A percentile compares a stretch with the other conserved stretches of the same genome.
Evolutionary conservation across 2,329 filamentous ascomycete species (phyloP).

Genomic region (Phoma sp.): DNA sequence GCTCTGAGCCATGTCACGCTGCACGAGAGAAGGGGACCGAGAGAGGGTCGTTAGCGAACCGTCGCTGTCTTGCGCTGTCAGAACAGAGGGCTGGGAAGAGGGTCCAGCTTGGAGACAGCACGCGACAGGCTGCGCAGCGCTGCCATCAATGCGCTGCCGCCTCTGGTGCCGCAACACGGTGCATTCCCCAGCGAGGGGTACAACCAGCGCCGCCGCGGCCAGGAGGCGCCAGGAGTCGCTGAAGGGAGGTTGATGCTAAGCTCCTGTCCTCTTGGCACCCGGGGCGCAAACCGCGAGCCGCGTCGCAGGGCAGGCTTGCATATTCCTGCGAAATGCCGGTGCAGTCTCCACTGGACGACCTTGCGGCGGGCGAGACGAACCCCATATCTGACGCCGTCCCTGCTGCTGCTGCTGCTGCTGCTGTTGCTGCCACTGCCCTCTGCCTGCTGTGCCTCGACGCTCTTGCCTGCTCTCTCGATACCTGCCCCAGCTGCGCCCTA

Average conservation of each 20-base stretch:
- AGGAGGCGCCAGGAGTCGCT: constrained; percentile 1
- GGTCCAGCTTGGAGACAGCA: not conserved
- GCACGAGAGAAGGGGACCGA: not conserved
- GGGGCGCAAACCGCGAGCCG: constrained; percentile 8
- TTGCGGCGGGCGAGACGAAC: constrained; percentile 1
- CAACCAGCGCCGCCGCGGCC: not conserved
- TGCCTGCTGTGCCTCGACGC: not conserved
- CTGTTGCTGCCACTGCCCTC: not conserved
- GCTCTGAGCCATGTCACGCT: not conserved
- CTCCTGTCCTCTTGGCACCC: constrained; percentile 13
- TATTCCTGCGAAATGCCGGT: constrained; percentile 14
- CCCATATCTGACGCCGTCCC: constrained; percentile 15
- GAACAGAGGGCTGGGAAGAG: not conserved
- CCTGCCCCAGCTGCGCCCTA: not conserved
- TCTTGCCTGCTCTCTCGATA: not conserved
- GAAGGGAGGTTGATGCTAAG: constrained; percentile 19
- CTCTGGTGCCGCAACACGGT: not conserved
- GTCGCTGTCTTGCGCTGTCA: constrained; percentile 7
- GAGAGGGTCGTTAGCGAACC: not conserved
- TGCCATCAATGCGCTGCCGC: not conserved
- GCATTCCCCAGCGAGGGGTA: constrained; percentile 3
- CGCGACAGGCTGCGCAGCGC: constrained; percentile 5
- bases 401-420: not conserved
- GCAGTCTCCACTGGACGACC: constrained; percentile 2
- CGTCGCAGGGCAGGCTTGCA: constrained; percentile 12